Conservation (phyloP, 169 alveolate species). For the Eimeria sp. region DNA sequence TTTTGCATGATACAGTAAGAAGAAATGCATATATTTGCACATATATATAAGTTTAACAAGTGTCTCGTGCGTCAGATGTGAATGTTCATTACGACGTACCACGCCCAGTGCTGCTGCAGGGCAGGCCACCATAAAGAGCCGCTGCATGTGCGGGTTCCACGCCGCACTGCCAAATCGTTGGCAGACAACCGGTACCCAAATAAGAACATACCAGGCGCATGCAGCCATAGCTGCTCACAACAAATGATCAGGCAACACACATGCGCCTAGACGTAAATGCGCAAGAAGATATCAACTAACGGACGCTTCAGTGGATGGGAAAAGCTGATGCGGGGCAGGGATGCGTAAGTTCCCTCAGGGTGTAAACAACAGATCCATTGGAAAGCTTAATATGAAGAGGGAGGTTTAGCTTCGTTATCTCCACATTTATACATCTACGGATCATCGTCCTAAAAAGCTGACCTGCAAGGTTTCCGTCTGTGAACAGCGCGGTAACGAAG, state of each 20-base stretch:
- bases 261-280: background rate
- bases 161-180: slow-evolving; percentile 64
- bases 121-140: slow-evolving; percentile 37
- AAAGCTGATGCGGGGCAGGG: background rate
- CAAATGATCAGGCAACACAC: slow-evolving; percentile 17
- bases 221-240: slow-evolving; percentile 69
- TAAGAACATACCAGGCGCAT: slow-evolving; percentile 40
- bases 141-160: slow-evolving; percentile 42
- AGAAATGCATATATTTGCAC: background rate
- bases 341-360: background rate
- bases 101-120: slow-evolving; percentile 75
- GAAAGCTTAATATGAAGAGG: background rate
- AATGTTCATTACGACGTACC: background rate
- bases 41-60: background rate
- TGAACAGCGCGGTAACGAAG: slow-evolving; percentile 37
- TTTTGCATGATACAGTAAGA: background rate
- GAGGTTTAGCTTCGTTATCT: background rate
- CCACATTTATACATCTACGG: too few species aligned
- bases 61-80: background rate
- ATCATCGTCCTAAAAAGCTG: background rate
- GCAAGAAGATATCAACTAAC: background rate
- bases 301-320: background rate
- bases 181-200: slow-evolving; percentile 60
- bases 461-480: slow-evolving; percentile 69
- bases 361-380: background rate